A percentile compares a stretch with the other conserved stretches of the same genome.
phyloP scores from a whole-genome alignment of 768 basidiomycete genomes.

The Phaffia australis region DNA sequence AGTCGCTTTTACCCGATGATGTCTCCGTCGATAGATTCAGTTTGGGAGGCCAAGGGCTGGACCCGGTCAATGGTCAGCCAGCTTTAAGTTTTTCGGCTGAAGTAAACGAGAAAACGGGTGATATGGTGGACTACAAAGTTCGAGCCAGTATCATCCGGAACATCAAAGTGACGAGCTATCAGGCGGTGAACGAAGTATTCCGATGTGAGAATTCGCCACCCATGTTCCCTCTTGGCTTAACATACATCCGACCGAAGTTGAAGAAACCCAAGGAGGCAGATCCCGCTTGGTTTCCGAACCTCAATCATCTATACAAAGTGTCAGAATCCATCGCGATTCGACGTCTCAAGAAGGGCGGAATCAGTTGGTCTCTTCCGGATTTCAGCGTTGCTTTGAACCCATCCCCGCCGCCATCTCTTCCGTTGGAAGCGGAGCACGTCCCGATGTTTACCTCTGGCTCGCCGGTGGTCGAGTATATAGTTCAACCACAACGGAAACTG shows the following conservation, averaged over 20 bases:
- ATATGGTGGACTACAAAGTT: slow-evolving; percentile 59
- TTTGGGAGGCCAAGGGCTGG: slow-evolving; percentile 39
- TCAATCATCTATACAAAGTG: slow-evolving; percentile 17
- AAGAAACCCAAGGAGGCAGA: slow-evolving; percentile 3
- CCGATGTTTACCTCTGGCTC: slow-evolving; percentile 43
- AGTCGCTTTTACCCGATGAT: slow-evolving; percentile 59
- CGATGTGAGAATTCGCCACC: slow-evolving; percentile 10
- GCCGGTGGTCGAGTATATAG: slow-evolving; percentile 46
- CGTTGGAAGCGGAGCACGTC: slow-evolving; percentile 3
- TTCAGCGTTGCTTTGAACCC: slow-evolving; percentile 15
- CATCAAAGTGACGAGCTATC: slow-evolving; percentile 54
- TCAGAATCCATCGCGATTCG: slow-evolving; percentile 12
- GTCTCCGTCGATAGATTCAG: slow-evolving; percentile 42
- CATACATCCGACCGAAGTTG: neutral
- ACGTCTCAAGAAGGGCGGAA: slow-evolving; percentile 16
- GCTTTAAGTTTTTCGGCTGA: slow-evolving; percentile 73
- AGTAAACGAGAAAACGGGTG: slow-evolving; percentile 45
- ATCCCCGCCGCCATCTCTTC: slow-evolving; percentile 7
- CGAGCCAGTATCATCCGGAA: slow-evolving; percentile 65
- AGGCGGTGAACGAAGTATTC: slow-evolving; percentile 48
- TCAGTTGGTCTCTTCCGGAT: slow-evolving; percentile 19
- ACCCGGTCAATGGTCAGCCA: slow-evolving; percentile 39
- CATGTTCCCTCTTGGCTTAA: slow-evolving; percentile 9
- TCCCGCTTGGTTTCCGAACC: slow-evolving; percentile 8
- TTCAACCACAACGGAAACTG: slow-evolving; percentile 34